Percentiles rank a stretch among this genome's conserved stretches.
These are phyloP conservation scores for Choiromyces venosus DNA, from an alignment of 495 filamentous ascomycete genomes.

Conservation along the genomic window DNA sequence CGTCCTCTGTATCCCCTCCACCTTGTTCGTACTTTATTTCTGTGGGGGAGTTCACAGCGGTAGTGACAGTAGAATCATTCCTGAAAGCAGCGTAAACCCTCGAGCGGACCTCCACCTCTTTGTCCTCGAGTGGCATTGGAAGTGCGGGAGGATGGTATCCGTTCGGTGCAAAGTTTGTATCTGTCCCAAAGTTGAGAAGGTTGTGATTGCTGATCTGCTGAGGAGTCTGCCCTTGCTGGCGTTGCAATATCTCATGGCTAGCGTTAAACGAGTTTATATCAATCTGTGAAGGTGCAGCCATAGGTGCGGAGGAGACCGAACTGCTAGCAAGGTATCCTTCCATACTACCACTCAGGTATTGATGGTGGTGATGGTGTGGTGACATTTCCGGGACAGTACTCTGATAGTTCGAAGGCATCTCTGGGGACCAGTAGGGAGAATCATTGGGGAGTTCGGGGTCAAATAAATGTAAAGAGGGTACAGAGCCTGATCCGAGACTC, in stretches of 20 bases:
- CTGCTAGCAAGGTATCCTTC: conserved; percentile 33
- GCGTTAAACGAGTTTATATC: conserved; percentile 39
- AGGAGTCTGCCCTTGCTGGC: conserved; percentile 30
- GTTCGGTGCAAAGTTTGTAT: conserved; percentile 41
- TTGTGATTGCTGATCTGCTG: conserved; percentile 24
- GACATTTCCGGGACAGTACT: conserved; percentile 19
- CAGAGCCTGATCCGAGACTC: conserved; percentile 25
- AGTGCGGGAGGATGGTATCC: conserved; percentile 39
- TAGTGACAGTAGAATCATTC: conserved; percentile 37
- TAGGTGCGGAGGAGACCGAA: conserved; percentile 31
- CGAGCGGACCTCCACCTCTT: conserved; percentile 38
- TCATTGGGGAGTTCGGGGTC: conserved; percentile 33
- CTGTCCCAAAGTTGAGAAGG: conserved; percentile 39
- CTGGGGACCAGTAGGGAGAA: conserved; percentile 34
- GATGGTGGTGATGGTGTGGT: conserved; percentile 29
- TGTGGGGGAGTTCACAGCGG: conserved; percentile 39
- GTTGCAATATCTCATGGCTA: conserved; percentile 34
- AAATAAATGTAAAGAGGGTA: conserved; percentile 36
- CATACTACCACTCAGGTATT: conserved; percentile 28
- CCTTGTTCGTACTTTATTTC: conserved; percentile 40
- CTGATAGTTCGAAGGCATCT: conserved; percentile 29
- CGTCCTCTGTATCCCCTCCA: conserved; percentile 34
- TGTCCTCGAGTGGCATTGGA: conserved; percentile 29
- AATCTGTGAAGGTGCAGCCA: conserved; percentile 27
- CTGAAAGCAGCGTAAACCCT: conserved; percentile 40